These are phyloP conservation scores for Desmodesmus armatus DNA, from an alignment of 139 green algal species.

Conservation along the genomic window DNA sequence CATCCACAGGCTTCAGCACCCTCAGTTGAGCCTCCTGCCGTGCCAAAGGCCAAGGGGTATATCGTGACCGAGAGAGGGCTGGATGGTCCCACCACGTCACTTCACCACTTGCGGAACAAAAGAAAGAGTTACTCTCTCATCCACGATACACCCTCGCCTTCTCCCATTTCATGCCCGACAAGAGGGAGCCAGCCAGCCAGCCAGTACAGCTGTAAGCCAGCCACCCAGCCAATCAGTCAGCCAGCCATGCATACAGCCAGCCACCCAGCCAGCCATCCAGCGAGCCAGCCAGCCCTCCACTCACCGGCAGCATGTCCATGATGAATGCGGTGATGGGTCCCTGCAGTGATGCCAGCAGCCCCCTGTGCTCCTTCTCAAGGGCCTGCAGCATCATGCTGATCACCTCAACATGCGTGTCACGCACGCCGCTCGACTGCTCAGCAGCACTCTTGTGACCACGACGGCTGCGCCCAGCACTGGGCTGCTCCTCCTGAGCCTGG, in stretches of 20 bases:
- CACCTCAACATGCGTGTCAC: conserved; percentile 82
- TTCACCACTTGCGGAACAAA: too few species aligned
- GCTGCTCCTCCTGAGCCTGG: conserved; percentile 55
- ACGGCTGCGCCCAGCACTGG: conserved; percentile 4
- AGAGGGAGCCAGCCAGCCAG: neutral
- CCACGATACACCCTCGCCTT: too few species aligned
- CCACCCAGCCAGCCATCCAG: neutral
- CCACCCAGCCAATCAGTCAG: neutral
- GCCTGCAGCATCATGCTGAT: conserved; percentile 78
- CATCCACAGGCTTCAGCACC: too few species aligned
- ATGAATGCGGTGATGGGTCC: conserved; percentile 77
- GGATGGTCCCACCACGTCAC: too few species aligned
- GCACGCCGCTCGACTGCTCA: conserved; percentile 42
- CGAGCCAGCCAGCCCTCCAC: conserved; percentile 6
- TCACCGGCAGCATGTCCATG: conserved; percentile 69
- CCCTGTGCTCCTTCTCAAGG: conserved; percentile 84
- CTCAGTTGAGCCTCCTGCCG: too few species aligned
- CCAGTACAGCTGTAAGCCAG: neutral
- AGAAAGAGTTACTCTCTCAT: too few species aligned
- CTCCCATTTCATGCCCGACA: too few species aligned
- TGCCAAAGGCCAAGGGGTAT: too few species aligned
- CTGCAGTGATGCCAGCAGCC: conserved; percentile 76
- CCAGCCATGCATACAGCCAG: neutral
- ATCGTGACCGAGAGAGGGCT: too few species aligned
- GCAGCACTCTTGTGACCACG: neutral